Conservation (phyloP, 2,329 filamentous ascomycete genomes). For the Sclerotinia trifoliorum region DNA sequence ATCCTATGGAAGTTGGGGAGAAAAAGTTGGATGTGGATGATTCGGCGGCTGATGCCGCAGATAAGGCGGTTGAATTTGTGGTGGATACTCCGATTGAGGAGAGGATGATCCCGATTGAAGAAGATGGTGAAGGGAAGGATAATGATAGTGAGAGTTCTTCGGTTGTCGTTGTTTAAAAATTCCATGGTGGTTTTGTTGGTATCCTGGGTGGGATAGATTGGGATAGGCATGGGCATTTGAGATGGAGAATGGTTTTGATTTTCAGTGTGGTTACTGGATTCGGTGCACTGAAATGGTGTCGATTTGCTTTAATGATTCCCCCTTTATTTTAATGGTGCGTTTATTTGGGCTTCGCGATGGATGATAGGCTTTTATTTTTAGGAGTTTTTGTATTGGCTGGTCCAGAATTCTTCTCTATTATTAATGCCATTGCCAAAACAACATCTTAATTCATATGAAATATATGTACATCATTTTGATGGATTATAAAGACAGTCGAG, state of each 20-base stretch:
- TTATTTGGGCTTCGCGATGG: too few species aligned
- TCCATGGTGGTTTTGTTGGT: neutral
- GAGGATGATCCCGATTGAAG: neutral
- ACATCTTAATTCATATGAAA: too few species aligned
- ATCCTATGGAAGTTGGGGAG: constrained; percentile 21
- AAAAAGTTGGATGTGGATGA: constrained; percentile 24
- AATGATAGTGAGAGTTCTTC: constrained; percentile 18
- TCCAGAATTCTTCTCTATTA: too few species aligned
- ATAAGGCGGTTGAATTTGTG: constrained; percentile 10
- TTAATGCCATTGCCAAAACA: too few species aligned
- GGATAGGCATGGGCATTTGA: too few species aligned
- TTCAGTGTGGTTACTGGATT: neutral
- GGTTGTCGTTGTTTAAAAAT: constrained; percentile 7
- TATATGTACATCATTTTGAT: too few species aligned
- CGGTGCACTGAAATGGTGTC: too few species aligned
- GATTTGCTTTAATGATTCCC: too few species aligned
- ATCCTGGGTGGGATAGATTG: neutral
- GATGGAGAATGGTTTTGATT: neutral
- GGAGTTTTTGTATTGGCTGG: too few species aligned
- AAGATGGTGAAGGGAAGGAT: neutral
- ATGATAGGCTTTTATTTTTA: too few species aligned
- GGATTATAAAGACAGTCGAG: too few species aligned
- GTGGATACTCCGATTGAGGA: constrained; percentile 16
- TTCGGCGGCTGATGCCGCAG: constrained; percentile 22
- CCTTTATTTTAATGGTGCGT: too few species aligned